Evolutionary conservation across 352 stramenopile genomes (phyloP).

Genomic region (Phytophthora brassicae): DNA sequence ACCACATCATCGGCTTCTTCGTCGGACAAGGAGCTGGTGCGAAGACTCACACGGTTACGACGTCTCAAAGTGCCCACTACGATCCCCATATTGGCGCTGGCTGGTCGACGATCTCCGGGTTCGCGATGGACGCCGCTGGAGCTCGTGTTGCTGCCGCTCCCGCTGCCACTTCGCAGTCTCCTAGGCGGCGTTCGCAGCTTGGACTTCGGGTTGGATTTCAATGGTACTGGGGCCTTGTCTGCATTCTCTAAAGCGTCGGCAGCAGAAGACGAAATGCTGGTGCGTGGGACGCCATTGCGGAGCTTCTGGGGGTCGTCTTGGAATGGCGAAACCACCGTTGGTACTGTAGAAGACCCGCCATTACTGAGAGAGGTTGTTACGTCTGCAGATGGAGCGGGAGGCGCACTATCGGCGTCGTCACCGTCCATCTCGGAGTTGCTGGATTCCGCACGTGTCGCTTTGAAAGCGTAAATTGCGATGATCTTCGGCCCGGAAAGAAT

Average conservation of each 20-base stretch:
- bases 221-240: constrained; percentile 10
- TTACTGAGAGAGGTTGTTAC: background rate
- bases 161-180: constrained; percentile 55
- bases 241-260: background rate
- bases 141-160: constrained; percentile 45
- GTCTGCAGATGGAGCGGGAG: background rate
- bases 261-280: background rate
- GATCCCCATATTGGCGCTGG: constrained; percentile 42
- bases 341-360: background rate
- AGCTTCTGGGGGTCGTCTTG: constrained; percentile 7
- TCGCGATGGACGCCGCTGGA: constrained; percentile 19
- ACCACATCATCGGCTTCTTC: constrained; percentile 33
- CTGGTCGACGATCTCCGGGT: constrained; percentile 20
- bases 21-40: constrained; percentile 34
- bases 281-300: constrained; percentile 4
- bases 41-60: constrained; percentile 29
- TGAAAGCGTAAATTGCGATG: background rate
- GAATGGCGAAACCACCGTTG: background rate
- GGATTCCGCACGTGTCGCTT: constrained; percentile 5
- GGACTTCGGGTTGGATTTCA: constrained; percentile 22
- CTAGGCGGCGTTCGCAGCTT: constrained; percentile 33
- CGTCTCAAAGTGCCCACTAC: constrained; percentile 44
- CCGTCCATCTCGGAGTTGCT: constrained; percentile 17
- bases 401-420: constrained; percentile 5
- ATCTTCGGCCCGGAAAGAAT: background rate